Conservation (phyloP, 805 yeast genomes). For the Candida patagonica region DNA sequence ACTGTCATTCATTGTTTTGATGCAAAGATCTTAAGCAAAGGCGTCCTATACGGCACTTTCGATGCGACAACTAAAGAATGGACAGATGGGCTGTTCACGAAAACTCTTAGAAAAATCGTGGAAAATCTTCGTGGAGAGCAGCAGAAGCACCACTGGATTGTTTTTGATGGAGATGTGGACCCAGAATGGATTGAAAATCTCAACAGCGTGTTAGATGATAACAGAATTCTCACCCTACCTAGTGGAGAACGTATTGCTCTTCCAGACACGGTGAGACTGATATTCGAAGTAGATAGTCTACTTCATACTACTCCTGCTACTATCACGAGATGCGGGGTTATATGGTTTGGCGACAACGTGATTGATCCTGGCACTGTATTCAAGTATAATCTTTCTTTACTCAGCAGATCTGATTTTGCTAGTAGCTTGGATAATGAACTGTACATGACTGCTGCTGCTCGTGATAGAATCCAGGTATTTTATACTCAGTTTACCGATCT, state of each 20-base stretch:
- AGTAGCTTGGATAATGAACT: too few relatives aligned
- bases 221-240: conserved; percentile 69
- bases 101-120: conserved; percentile 47
- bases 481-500: conserved; percentile 15
- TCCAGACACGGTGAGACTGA: conserved; percentile 51
- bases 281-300: conserved; percentile 70
- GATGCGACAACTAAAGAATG: conserved; percentile 80
- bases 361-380: conserved; percentile 20
- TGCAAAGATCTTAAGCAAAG: conserved; percentile 66
- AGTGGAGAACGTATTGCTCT: conserved; percentile 77
- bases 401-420: conserved; percentile 11
- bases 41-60: conserved; percentile 55
- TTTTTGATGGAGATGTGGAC: conserved; percentile 89
- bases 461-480: conserved; percentile 3
- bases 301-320: conserved; percentile 80
- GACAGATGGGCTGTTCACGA: conserved; percentile 80
- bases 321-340: conserved; percentile 83
- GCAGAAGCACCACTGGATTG: conserved; percentile 54
- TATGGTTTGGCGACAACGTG: conserved; percentile 49
- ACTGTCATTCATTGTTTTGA: conserved; percentile 45
- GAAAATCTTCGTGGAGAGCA: conserved; percentile 53
- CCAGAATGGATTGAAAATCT: conserved; percentile 90
- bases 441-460: conserved; percentile 1
- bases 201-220: conserved; percentile 88
- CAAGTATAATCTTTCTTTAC: conserved; percentile 17